These are phyloP conservation scores for Neurospora sublineolata DNA, from an alignment of 495 filamentous ascomycete species.

Conservation along the genomic window DNA sequence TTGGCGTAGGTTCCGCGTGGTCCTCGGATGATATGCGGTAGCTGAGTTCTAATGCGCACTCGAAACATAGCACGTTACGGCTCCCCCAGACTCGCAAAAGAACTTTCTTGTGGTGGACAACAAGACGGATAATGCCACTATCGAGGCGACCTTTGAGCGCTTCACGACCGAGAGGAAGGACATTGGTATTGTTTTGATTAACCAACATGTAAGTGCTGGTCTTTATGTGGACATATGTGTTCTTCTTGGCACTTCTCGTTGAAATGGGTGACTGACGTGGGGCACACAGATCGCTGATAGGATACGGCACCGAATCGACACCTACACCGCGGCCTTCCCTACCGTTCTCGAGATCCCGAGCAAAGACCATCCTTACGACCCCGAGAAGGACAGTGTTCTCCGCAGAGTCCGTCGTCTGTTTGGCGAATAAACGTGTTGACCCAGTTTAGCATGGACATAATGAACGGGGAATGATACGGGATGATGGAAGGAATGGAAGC, in stretches of 20 bases:
- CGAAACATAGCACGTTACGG: constrained; percentile 24
- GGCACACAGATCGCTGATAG: constrained; percentile 68
- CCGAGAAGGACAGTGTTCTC: constrained; percentile 96
- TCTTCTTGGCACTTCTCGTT: neutral
- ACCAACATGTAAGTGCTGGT: constrained; percentile 70
- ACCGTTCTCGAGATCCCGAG: constrained; percentile 87
- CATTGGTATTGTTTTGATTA: constrained; percentile 91
- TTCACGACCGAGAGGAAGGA: constrained; percentile 88
- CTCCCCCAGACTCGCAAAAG: constrained; percentile 71
- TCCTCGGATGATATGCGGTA: neutral
- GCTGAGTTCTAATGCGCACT: neutral
- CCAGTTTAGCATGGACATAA: neutral
- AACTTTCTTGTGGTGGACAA: constrained; percentile 94
- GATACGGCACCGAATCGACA: constrained; percentile 73
- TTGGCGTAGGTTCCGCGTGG: constrained; percentile 56
- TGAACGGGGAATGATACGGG: neutral
- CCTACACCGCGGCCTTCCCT: constrained; percentile 64
- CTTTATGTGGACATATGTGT: neutral
- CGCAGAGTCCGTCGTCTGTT: constrained; percentile 82
- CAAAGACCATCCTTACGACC: constrained; percentile 98
- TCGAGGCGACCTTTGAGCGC: constrained; percentile 82
- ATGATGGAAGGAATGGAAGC: neutral
- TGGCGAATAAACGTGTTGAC: constrained; percentile 54
- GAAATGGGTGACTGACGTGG: neutral
- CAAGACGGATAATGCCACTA: constrained; percentile 78